Percentiles rank a stretch among this genome's conserved stretches.
Conservation (phyloP, 2,329 filamentous ascomycete genomes). For the Clarireedia sp. region DNA sequence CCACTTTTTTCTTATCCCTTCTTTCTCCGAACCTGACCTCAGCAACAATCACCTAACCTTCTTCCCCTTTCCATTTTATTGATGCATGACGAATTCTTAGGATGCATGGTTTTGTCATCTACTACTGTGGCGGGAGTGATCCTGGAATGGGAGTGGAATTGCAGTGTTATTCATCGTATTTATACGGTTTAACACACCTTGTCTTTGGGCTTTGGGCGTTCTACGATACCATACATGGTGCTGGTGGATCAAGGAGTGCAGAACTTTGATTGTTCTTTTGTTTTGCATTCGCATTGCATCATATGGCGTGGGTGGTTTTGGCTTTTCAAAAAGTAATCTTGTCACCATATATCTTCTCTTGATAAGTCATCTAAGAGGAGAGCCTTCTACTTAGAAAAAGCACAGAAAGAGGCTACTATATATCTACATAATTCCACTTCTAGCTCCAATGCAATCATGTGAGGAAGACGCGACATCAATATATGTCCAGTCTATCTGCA, state of each 20-base stretch:
- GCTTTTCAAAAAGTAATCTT: too few species aligned
- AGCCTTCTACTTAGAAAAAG: too few species aligned
- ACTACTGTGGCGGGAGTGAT: background rate
- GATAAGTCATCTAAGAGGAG: too few species aligned
- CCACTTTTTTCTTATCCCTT: slow-evolving; percentile 5
- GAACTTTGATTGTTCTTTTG: background rate
- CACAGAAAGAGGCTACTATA: too few species aligned
- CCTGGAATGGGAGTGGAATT: background rate
- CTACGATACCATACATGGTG: background rate
- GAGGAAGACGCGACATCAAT: too few species aligned
- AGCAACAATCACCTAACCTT: background rate
- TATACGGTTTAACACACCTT: background rate
- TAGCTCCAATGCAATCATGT: too few species aligned
- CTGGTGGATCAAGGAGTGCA: background rate
- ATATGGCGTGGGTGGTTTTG: too few species aligned
- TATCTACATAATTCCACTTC: too few species aligned
- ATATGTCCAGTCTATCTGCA: too few species aligned
- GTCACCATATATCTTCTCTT: too few species aligned
- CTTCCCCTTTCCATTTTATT: background rate
- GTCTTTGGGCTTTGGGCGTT: background rate
- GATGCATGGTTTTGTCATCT: background rate
- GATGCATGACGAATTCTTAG: slow-evolving; percentile 5
- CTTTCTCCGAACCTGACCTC: background rate
- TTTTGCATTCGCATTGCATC: background rate
- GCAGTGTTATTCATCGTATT: background rate